phyloP scores from a whole-genome alignment of 345 rosid species.

The Odontarrhena argentea region DNA sequence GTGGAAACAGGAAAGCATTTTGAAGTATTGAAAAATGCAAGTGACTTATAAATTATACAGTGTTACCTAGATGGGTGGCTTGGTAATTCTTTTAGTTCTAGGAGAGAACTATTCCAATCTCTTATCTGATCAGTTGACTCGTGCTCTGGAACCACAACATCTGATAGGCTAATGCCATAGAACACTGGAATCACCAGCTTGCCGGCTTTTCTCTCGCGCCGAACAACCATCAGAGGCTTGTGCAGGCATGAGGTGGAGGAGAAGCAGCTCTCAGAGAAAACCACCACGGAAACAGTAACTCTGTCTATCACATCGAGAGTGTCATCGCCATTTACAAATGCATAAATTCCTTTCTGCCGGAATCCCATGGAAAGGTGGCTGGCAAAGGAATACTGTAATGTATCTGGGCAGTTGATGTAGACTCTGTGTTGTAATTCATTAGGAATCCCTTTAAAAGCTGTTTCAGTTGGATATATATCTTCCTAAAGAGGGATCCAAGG shows the following conservation, averaged over 20 bases:
- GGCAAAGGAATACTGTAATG: conserved; percentile 20
- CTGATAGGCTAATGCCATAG: conserved; percentile 22
- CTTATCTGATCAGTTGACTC: conserved; percentile 3
- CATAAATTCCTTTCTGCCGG: background rate
- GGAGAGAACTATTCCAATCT: conserved; percentile 6
- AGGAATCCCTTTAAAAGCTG: background rate
- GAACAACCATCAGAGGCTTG: conserved; percentile 4
- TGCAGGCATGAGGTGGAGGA: conserved; percentile 11
- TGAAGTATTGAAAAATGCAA: background rate
- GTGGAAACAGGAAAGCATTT: too few species aligned
- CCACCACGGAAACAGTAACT: background rate
- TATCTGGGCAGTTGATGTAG: conserved; percentile 7
- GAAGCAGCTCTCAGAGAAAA: background rate
- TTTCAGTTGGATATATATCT: background rate
- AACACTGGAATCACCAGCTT: conserved; percentile 32
- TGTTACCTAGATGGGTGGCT: conserved; percentile 1
- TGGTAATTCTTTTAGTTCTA: conserved; percentile 1
- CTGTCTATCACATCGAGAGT: background rate
- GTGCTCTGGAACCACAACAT: background rate
- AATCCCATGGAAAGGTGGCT: conserved; percentile 27
- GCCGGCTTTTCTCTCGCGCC: background rate
- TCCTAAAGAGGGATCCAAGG: background rate
- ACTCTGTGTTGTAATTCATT: background rate
- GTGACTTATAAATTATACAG: background rate
- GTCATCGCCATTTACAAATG: background rate